Conservation (phyloP, 2,329 filamentous ascomycete genomes). For the Botryosphaeria dothidea region DNA sequence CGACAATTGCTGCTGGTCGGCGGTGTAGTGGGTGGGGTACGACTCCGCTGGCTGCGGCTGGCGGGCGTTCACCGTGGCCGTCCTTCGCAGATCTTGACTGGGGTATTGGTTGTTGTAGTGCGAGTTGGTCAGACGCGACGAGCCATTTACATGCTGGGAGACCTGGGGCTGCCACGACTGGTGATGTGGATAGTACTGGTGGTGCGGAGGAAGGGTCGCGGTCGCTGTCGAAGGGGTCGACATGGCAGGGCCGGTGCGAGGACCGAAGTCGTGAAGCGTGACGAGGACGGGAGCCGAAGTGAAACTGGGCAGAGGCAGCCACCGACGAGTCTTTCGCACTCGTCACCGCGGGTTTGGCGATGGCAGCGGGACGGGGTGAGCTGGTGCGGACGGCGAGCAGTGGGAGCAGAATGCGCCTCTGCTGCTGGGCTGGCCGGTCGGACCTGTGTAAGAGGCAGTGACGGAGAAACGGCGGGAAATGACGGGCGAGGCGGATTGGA, state of each 20-base stretch:
- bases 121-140: conserved; percentile 21
- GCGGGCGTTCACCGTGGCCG: conserved; percentile 23
- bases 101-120: conserved; percentile 27
- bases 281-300: conserved; percentile 14
- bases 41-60: conserved; percentile 9
- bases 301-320: neutral
- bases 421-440: conserved; percentile 11
- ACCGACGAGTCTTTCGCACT: neutral
- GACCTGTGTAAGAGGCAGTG: conserved; percentile 12
- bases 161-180: conserved; percentile 22
- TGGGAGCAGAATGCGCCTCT: conserved; percentile 1
- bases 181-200: conserved; percentile 27
- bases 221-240: conserved; percentile 47
- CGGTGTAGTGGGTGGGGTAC: conserved; percentile 12
- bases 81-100: conserved; percentile 23
- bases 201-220: conserved; percentile 34
- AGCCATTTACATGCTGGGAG: conserved; percentile 22
- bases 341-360: conserved; percentile 5
- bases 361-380: neutral
- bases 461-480: conserved; percentile 20
- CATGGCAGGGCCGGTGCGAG: conserved; percentile 31
- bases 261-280: conserved; percentile 14
- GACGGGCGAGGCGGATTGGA: conserved; percentile 16
- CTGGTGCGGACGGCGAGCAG: neutral
- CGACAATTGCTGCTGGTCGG: conserved; percentile 13